Percentiles rank a stretch among this genome's conserved stretches.
Evolutionary conservation across 202 grass and related monocot genomes (phyloP).

Genomic region (Setaria viridis): DNA sequence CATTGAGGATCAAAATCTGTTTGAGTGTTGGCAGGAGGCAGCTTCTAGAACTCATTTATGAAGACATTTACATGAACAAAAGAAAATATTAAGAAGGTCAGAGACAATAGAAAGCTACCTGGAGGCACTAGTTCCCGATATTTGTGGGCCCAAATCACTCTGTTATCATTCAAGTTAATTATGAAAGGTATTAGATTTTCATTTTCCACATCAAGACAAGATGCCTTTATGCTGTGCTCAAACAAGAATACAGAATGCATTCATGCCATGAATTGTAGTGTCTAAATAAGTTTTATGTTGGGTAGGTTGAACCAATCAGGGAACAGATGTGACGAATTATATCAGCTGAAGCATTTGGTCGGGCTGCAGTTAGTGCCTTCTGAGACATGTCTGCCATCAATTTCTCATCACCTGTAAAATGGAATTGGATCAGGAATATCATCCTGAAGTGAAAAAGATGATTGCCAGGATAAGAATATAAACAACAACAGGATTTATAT

Average conservation of each 20-base stretch:
- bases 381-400: conserved; percentile 86
- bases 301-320: conserved; percentile 51
- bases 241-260: conserved; percentile 2
- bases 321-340: conserved; percentile 76
- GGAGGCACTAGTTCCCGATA: background rate
- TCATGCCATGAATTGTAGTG: conserved; percentile 15
- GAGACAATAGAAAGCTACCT: conserved; percentile 22
- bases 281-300: conserved; percentile 50
- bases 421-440: conserved; percentile 18
- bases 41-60: background rate
- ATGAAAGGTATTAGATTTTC: conserved; percentile 21
- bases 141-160: background rate
- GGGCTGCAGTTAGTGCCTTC: conserved; percentile 75
- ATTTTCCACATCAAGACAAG: conserved; percentile 32
- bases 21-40: background rate
- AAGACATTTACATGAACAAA: background rate
- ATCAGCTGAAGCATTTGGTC: conserved; percentile 68
- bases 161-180: conserved; percentile 13
- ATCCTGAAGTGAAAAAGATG: conserved; percentile 24
- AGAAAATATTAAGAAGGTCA: background rate
- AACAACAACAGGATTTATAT: conserved; percentile 26
- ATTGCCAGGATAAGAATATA: background rate
- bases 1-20: background rate
- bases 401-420: conserved; percentile 75
- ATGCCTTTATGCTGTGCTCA: conserved; percentile 27